phyloP scores from a whole-genome alignment of 1,139 yeast species.

The Pichia cactophila region DNA sequence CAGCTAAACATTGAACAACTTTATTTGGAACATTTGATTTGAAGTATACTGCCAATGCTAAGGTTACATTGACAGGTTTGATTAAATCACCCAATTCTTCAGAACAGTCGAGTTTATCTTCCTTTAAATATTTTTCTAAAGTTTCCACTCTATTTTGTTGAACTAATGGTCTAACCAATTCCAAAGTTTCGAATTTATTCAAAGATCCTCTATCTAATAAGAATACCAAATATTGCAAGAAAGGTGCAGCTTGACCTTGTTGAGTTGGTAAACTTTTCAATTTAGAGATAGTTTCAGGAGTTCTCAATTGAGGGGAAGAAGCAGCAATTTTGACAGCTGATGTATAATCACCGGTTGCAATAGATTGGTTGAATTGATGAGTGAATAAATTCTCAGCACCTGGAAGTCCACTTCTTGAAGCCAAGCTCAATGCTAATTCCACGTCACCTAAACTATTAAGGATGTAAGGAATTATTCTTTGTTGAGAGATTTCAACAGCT shows the following conservation, averaged over 20 bases:
- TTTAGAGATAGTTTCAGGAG: slow-evolving; percentile 89
- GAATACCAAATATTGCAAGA: slow-evolving; percentile 86
- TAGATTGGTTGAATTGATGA: slow-evolving; percentile 83
- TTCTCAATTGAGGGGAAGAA: slow-evolving; percentile 86
- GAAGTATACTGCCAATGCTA: slow-evolving; percentile 87
- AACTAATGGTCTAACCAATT: slow-evolving; percentile 89
- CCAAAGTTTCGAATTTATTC: slow-evolving; percentile 90
- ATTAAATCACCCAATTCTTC: slow-evolving; percentile 97
- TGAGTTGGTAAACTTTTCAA: slow-evolving; percentile 89
- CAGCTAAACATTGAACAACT: slow-evolving; percentile 89
- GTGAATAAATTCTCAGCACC: slow-evolving; percentile 91
- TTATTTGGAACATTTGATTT: slow-evolving; percentile 81
- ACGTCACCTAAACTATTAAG: slow-evolving; percentile 82
- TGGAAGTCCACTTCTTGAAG: slow-evolving; percentile 92
- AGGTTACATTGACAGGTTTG: slow-evolving; percentile 74
- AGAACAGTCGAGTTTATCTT: slow-evolving; percentile 85
- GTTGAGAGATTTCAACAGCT: slow-evolving; percentile 82
- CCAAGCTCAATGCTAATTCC: slow-evolving; percentile 77
- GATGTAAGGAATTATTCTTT: slow-evolving; percentile 83
- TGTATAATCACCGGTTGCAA: slow-evolving; percentile 79
- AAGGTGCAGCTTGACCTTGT: slow-evolving; percentile 93
- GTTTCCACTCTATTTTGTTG: slow-evolving; percentile 93
- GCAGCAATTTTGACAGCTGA: slow-evolving; percentile 98
- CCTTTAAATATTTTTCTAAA: slow-evolving; percentile 94
- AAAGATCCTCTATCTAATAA: slow-evolving; percentile 88